Base-by-base conservation (phyloP, 2,329 filamentous ascomycete species). In the Dactylellina leptospora region DNA sequence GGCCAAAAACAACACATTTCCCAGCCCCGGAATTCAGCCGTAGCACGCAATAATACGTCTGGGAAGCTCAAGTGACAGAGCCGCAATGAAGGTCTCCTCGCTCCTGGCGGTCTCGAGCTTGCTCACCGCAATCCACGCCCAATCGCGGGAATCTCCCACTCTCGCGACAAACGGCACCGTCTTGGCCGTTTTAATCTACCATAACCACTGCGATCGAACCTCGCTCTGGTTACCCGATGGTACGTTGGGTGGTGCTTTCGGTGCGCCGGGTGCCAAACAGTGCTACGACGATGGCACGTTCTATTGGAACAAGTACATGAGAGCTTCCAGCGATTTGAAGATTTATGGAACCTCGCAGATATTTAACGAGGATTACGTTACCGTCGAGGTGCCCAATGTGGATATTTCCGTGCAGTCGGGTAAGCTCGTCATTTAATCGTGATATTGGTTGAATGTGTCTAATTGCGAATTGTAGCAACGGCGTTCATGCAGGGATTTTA, bases 401-500 rank as follows among this genome's bases (percentile, higher is more conserved):
- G 44, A 54, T 10, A 58, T 72, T 22, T 59, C 68, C 16, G 23
- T 64, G 16, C 68, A 72, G 40, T 72, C 68, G 2, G 68, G 68
- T 72, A 64, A 45, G 59, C 47, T n/a, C 1, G 10, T 23, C 27
- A 22, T 42, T 20, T 11, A 22, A 20, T 20, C 1, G 22, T 2
- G 13, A 38, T 10, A 40, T 10, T 13, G 28, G 30, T 42, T 33
- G n/a, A 33, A 45, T 23, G n/a, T n/a, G 2, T 47, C 64, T 62
- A 50, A 62, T 40, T 3, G 20, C 9, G n/a, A 45, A 20, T 23
- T 38, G 18, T 16, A 72, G 68, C 68, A 25, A 72, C 40, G 59
- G 59, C 68, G 11, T 72, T 72, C 47, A 54, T 72, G 59, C 68
- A 72, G 18, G 68, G 68, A 11, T 10, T 72, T n/a, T 72, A 54